Percentiles rank a stretch among this genome's conserved stretches.
These are phyloP conservation scores for Hyaloscypha finlandica DNA, from an alignment of 495 filamentous ascomycete genomes.

Conservation along the genomic window DNA sequence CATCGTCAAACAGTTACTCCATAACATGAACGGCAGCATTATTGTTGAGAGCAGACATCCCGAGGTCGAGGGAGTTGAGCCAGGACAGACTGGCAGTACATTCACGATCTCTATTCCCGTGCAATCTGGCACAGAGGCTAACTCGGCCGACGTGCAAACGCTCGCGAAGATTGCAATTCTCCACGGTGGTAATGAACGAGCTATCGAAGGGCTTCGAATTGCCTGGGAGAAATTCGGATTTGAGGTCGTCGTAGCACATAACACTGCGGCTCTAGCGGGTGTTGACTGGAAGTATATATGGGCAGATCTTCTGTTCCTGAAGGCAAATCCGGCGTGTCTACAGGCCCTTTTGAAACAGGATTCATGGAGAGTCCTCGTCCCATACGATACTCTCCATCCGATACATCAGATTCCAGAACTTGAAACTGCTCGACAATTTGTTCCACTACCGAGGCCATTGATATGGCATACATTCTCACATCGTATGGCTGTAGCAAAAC, in stretches of 20 bases:
- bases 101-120: conserved; percentile 32
- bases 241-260: conserved; percentile 18
- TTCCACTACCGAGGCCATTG: conserved; percentile 30
- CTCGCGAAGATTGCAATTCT: conserved; percentile 30
- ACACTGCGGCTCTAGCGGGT: conserved; percentile 21
- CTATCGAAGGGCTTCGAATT: conserved; percentile 23
- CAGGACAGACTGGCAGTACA: conserved; percentile 29
- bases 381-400: conserved; percentile 29
- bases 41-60: conserved; percentile 46
- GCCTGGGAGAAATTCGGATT: conserved; percentile 34
- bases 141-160: not conserved
- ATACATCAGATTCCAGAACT: conserved; percentile 25
- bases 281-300: conserved; percentile 33
- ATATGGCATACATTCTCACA: conserved; percentile 34
- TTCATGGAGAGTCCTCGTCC: conserved; percentile 28
- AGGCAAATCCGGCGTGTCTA: conserved; percentile 18
- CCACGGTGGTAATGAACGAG: conserved; percentile 19
- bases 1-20: conserved; percentile 50
- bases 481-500: conserved; percentile 25
- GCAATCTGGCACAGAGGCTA: not conserved
- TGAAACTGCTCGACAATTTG: conserved; percentile 18
- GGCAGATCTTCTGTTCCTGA: conserved; percentile 27
- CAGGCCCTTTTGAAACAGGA: conserved; percentile 26
- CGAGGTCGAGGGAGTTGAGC: conserved; percentile 22
- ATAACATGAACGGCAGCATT: conserved; percentile 47